Percentiles rank a stretch among this genome's conserved stretches.
These are phyloP conservation scores for Exophiala lecanii-corni DNA, from an alignment of 2,329 filamentous ascomycete genomes.

Conservation along the genomic window DNA sequence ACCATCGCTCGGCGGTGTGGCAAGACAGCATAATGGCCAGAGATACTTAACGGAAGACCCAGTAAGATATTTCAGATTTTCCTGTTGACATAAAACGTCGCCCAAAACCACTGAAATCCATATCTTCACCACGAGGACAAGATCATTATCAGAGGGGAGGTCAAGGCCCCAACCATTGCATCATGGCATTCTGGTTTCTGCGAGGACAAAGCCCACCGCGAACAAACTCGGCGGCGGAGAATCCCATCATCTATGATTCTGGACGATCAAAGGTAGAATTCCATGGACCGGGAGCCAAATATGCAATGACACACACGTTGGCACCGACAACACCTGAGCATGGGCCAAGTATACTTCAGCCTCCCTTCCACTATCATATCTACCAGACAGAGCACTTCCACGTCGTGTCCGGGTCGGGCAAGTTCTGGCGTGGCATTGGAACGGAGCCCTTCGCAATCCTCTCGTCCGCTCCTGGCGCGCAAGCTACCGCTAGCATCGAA, in stretches of 20 bases:
- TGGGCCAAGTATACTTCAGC: constrained; percentile 21
- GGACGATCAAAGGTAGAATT: constrained; percentile 23
- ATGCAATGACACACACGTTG: constrained; percentile 23
- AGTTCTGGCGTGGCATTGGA: constrained; percentile 19
- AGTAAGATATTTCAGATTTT: too few species aligned
- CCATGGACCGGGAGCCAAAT: constrained; percentile 19
- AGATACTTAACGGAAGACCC: too few species aligned
- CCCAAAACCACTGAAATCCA: too few species aligned
- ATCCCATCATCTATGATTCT: constrained; percentile 25
- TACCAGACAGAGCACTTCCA: constrained; percentile 26
- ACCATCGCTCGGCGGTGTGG: too few species aligned
- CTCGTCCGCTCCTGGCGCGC: constrained; percentile 11
- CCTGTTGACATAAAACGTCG: too few species aligned
- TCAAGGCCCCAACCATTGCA: too few species aligned
- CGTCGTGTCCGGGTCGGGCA: constrained; percentile 18
- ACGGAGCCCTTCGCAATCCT: constrained; percentile 15
- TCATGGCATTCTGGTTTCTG: constrained; percentile 26
- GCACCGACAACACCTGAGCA: constrained; percentile 15
- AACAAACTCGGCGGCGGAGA: constrained; percentile 17
- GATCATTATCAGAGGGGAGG: too few species aligned
- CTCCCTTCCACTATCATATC: constrained; percentile 28
- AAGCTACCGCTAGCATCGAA: constrained; percentile 15
- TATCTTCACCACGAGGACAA: too few species aligned
- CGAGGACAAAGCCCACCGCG: constrained; percentile 17
- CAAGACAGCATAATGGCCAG: too few species aligned